Conservation (phyloP, 441 rosid genomes). For the Capsella rubella region DNA sequence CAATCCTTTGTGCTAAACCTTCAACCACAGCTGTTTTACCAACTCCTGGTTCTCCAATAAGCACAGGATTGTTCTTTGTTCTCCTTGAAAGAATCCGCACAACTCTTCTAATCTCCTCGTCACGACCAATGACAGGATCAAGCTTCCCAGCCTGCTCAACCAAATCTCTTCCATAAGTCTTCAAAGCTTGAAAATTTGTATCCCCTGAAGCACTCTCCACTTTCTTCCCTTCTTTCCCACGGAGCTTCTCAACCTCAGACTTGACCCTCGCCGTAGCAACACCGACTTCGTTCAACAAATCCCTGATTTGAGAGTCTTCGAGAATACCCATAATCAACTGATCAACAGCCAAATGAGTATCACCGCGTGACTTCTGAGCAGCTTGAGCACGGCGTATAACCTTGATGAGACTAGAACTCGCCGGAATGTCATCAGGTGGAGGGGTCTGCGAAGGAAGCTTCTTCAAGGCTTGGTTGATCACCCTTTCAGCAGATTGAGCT, state of each 20-base stretch:
- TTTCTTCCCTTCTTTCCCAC: conserved; percentile 91
- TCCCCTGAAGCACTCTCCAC: conserved; percentile 95
- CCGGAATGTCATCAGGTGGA: conserved; percentile 77
- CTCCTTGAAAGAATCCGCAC: conserved; percentile 82
- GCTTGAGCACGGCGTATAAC: conserved; percentile 83
- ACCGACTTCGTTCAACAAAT: conserved; percentile 76
- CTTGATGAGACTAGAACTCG: conserved; percentile 74
- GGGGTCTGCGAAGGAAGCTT: conserved; percentile 87
- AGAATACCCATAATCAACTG: conserved; percentile 81
- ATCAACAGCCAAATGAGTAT: conserved; percentile 85
- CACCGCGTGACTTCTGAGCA: conserved; percentile 69
- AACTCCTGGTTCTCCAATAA: conserved; percentile 95
- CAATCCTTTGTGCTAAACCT: conserved; percentile 92
- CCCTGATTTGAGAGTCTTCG: conserved; percentile 86
- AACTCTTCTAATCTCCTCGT: conserved; percentile 87
- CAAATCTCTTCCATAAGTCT: conserved; percentile 89
- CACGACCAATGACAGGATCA: conserved; percentile 92
- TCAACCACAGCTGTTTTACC: conserved; percentile 97
- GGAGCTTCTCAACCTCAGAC: conserved; percentile 84
- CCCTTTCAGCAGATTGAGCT: conserved; percentile 66
- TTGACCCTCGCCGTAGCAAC: conserved; percentile 60
- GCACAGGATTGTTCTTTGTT: conserved; percentile 91
- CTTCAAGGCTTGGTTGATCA: conserved; percentile 70
- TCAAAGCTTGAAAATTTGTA: conserved; percentile 75
- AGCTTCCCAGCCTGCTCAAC: conserved; percentile 96